Percentiles rank a stretch among this genome's conserved stretches.
Conservation (phyloP, 345 rosid species). For the Physaria fendleri region DNA sequence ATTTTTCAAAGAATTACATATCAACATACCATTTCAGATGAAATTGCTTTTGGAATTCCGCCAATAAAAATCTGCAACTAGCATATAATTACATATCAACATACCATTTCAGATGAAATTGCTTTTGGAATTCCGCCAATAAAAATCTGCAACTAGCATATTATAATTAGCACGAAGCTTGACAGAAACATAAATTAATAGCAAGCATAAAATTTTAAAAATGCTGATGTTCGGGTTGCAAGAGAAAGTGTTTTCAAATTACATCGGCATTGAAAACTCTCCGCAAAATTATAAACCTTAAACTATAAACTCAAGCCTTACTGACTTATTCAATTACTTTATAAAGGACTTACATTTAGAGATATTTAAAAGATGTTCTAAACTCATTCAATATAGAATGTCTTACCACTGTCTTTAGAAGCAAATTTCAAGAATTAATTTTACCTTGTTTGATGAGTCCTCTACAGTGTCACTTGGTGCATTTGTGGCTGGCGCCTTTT, state of each 20-base stretch:
- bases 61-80: slow-evolving; percentile 82
- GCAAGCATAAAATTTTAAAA: slow-evolving; percentile 1
- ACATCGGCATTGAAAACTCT: neutral
- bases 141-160: slow-evolving; percentile 63
- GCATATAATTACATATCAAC: slow-evolving; percentile 14
- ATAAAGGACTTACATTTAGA: neutral
- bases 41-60: slow-evolving; percentile 62
- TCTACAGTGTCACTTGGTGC: slow-evolving; percentile 42
- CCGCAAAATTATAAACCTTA: neutral
- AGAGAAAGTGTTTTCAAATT: neutral
- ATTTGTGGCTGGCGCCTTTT: slow-evolving; percentile 38
- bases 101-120: slow-evolving; percentile 84
- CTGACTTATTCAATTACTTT: slow-evolving; percentile 4
- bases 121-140: slow-evolving; percentile 72
- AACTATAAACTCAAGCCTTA: neutral
- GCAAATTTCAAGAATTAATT: neutral
- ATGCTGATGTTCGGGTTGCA: neutral
- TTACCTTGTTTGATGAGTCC: slow-evolving; percentile 79
- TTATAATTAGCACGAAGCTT: slow-evolving; percentile 17
- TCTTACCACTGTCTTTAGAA: neutral
- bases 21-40: slow-evolving; percentile 79
- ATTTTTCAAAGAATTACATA: neutral
- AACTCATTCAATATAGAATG: neutral
- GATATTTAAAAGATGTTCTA: neutral
- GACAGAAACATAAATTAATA: neutral